A percentile compares a stretch with the other conserved stretches of the same genome.
These are phyloP conservation scores for Phyllosticta capitalensis DNA, from an alignment of 2,329 filamentous ascomycete genomes.

Conservation along the genomic window DNA sequence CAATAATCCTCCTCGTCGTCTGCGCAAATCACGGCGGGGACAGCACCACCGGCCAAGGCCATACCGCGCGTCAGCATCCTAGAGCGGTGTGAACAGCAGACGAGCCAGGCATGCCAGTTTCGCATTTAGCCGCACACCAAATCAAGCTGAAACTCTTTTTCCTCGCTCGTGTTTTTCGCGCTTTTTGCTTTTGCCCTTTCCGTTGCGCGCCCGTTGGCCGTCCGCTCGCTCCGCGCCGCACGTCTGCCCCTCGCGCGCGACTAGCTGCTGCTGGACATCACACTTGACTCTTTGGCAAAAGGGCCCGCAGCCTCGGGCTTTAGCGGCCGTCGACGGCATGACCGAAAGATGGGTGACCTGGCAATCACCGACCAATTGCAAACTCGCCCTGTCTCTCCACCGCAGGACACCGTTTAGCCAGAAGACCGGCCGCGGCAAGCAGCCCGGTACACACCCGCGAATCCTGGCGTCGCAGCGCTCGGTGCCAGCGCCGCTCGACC, in stretches of 20 bases:
- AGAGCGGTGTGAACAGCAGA: not conserved
- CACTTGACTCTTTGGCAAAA: not conserved
- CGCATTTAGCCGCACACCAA: not conserved
- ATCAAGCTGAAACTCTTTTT: not conserved
- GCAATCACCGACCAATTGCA: too few species aligned
- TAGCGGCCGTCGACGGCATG: not conserved
- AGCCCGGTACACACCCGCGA: not conserved
- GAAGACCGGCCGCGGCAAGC: not conserved
- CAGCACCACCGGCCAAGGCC: not conserved
- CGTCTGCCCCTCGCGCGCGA: not conserved
- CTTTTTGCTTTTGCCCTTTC: not conserved
- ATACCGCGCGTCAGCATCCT: not conserved
- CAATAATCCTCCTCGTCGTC: not conserved
- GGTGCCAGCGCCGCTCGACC: too few species aligned
- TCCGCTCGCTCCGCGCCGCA: not conserved
- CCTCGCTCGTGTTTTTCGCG: not conserved
- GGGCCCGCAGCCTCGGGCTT: not conserved
- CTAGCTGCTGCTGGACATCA: not conserved
- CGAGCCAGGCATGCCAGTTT: not conserved
- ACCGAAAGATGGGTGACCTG: not conserved
- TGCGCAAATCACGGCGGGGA: not conserved
- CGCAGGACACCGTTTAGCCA: not conserved
- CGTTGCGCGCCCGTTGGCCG: not conserved
- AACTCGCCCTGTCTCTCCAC: not conserved
- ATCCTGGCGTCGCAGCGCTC: not conserved